These are phyloP conservation scores for Leccinum sublutescens DNA, from an alignment of 768 basidiomycete genomes.

Conservation along the genomic window DNA sequence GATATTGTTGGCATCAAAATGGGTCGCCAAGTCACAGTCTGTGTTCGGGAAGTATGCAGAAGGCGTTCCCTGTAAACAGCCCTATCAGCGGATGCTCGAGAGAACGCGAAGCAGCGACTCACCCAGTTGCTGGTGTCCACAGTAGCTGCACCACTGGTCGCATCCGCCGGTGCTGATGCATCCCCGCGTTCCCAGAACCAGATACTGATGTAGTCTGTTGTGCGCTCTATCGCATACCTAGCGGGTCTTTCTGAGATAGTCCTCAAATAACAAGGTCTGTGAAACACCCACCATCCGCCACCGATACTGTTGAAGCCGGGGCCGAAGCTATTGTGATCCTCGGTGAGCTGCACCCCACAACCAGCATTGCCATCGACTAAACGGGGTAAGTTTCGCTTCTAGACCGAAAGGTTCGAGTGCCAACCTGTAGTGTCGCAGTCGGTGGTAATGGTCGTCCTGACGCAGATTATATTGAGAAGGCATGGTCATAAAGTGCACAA, in stretches of 20 bases:
- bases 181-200: conserved; percentile 42
- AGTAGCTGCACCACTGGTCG: conserved; percentile 18
- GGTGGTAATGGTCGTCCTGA: conserved; percentile 21
- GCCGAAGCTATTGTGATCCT: conserved; percentile 28
- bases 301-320: conserved; percentile 32
- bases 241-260: not conserved
- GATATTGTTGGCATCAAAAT: conserved; percentile 34
- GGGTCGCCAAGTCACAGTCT: conserved; percentile 39
- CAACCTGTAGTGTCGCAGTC: conserved; percentile 25
- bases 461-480: not conserved
- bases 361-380: conserved; percentile 34
- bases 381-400: not conserved
- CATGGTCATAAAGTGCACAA: too few species aligned
- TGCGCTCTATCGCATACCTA: conserved; percentile 41
- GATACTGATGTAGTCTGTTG: conserved; percentile 33
- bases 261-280: not conserved
- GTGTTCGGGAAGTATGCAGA: conserved; percentile 38
- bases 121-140: conserved; percentile 29
- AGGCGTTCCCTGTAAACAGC: conserved; percentile 29
- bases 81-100: not conserved
- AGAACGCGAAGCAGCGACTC: not conserved
- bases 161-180: conserved; percentile 34
- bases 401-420: not conserved
- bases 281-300: conserved; percentile 38
- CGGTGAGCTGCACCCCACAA: conserved; percentile 34